Evolutionary conservation across 805 yeast genomes (phyloP), one percentile per base, ranked within the genome.

Genomic region (Candida hispaniensis): DNA sequence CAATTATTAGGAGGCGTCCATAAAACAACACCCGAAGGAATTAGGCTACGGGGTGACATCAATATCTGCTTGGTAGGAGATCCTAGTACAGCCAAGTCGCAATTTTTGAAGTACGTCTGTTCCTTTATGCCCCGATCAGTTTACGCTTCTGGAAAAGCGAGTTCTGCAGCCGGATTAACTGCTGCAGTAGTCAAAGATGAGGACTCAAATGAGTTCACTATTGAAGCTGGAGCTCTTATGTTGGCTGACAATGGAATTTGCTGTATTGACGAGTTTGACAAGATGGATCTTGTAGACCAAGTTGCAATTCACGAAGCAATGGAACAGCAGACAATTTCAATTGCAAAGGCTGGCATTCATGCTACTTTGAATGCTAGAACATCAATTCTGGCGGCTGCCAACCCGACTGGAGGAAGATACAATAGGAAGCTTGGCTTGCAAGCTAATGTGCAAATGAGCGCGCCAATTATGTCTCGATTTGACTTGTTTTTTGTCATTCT

Each of bases 281-380:
- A 91, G 63, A 91, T 91, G 98, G 96, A 88, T 57, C 58, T 86
- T 26, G 60, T 75, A 1, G 97, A 91, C 59, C 97, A 91, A 60
- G 97, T 91, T 38, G 97, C 97, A 3, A 88, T 91, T 62, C 98
- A 91, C 61, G 98, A 91, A 63, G 98, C 97, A 14, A 91, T 91
- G 98, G 98, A 91, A 67, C 98, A 91, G 61, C 98, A 91, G 59
- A 91, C 98, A 0, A 91, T 91, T 46, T 86, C 96, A 10, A 91
- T 91, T 51, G 96, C 98, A 7, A 91, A 91, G 56, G 98, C 98
- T 1, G 98, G 98, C 52, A 91, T 91, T 44, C 96, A 91, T 52
- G 97, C 98, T 2, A 91, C 98, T 1, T 64, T 91, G 50, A 91
- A 91, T 56, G 98, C 98, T 1, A 71, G 98, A 51, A 83, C 98